These are phyloP conservation scores for Solanum megistacrolobum DNA, from an alignment of 257 asterid genomes.

Conservation along the genomic window DNA sequence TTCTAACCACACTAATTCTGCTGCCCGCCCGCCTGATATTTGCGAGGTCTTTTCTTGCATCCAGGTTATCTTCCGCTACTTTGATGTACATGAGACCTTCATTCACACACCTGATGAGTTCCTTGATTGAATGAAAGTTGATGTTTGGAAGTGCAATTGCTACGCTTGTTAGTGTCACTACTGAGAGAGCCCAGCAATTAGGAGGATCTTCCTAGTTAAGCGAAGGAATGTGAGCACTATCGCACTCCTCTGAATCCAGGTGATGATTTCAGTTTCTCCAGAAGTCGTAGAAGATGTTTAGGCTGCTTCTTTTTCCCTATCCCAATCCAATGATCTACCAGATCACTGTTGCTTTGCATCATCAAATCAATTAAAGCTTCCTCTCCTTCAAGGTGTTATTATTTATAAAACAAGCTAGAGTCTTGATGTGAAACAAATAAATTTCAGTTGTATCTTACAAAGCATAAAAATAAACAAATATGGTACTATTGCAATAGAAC, in stretches of 20 bases:
- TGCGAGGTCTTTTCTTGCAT: conserved; percentile 15
- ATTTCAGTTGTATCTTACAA: background rate
- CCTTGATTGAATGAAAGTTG: conserved; percentile 20
- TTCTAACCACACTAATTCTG: conserved; percentile 49
- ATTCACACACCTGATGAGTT: conserved; percentile 30
- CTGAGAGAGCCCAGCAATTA: conserved; percentile 80
- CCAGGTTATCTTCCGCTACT: conserved; percentile 37
- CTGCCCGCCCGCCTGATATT: conserved; percentile 53
- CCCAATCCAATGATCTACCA: conserved; percentile 41
- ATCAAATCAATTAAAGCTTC: conserved; percentile 50
- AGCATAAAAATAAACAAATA: background rate
- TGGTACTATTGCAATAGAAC: background rate
- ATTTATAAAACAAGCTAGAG: background rate
- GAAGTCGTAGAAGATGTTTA: conserved; percentile 24
- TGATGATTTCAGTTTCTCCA: conserved; percentile 33
- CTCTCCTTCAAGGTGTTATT: conserved; percentile 55
- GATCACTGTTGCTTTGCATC: conserved; percentile 38
- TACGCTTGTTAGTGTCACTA: conserved; percentile 64
- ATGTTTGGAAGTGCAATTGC: conserved; percentile 40
- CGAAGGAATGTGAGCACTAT: conserved; percentile 38
- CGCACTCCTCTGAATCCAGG: conserved; percentile 50
- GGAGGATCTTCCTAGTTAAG: conserved; percentile 53
- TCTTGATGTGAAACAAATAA: background rate
- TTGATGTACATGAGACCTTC: conserved; percentile 53
- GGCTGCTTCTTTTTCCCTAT: conserved; percentile 58